Conservation (phyloP, 1,284 basidiomycete genomes). For the Moesziomyces sp. region DNA sequence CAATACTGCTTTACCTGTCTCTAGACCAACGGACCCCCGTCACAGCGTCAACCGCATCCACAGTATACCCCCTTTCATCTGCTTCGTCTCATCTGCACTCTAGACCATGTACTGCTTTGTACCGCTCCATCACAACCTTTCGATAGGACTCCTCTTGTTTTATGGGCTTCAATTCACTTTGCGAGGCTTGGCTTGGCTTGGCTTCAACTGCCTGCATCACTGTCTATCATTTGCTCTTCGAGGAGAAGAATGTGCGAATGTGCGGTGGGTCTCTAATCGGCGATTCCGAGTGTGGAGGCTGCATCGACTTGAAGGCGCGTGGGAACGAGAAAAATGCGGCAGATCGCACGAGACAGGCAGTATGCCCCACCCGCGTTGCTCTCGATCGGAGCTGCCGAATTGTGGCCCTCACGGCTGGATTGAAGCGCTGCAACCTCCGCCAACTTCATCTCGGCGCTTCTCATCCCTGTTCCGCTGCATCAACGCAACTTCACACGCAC, state of each 20-base stretch:
- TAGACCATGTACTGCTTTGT: neutral
- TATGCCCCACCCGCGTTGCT: neutral
- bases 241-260: too few relatives aligned
- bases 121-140: neutral
- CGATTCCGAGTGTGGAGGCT: neutral
- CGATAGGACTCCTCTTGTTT: too few relatives aligned
- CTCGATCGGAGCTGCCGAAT: neutral
- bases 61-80: neutral
- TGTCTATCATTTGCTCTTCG: neutral
- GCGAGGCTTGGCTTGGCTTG: neutral
- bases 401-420: neutral
- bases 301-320: neutral
- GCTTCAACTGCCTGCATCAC: neutral
- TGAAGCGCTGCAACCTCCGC: neutral
- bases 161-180: too few relatives aligned
- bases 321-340: neutral
- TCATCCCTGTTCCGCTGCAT: neutral
- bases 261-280: neutral
- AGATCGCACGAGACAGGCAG: neutral
- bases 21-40: neutral
- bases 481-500: neutral
- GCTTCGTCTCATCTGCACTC: neutral
- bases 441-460: neutral
- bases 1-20: neutral
- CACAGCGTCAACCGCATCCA: conserved; percentile 1